Evolutionary conservation across 352 stramenopile species (phyloP), one percentile per base, ranked within the genome.

Genomic region (Globisporangium lucens): DNA sequence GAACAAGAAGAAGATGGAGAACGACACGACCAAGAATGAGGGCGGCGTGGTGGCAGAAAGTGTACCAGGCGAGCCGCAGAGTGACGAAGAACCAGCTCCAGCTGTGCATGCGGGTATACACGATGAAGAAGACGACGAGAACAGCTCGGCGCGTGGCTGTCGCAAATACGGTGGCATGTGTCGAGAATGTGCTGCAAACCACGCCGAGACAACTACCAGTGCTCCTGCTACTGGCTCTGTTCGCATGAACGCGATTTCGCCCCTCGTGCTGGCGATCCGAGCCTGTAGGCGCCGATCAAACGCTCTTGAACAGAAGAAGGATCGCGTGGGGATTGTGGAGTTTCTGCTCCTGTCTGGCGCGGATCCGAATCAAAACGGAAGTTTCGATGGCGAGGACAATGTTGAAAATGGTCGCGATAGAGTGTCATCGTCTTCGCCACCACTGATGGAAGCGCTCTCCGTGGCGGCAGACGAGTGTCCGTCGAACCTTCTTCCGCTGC

Each of bases 201-300:
- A 29, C 38, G 27, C 17, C 9, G 9, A 10, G 27, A 2, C 5
- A 36, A 2, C 5, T 55, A 22, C 52, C 56, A 24, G 2, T 38
- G 7, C 4, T 33, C 20, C n/a, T 46, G n/a, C 33, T 47, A 3
- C n/a, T 17, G 7, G 3, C 17, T 12, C 9, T 38, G 20, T n/a
- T 2, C 35, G 4, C 5, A 36, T 1, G 4, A 12, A 15, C 0
- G 22, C 35, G 12, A 27, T 70, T 0, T 65, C 79, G 7, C 68
- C 75, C 17, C 66, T 90, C 4, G 15, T 74, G 12, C 49, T 84
- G 17, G 78, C 76, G 10, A 56, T 88, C 27, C 78, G 73, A 4
- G 20, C 65, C 58, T 80, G 77, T 9, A 5, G 15, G 12, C 33
- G 38, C 20, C 22, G 33, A n/a, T 24, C 4, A 43, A 43, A 43